Percentiles rank a stretch among this genome's conserved stretches.
These are phyloP conservation scores for Podospora pseudopauciseta DNA, from an alignment of 495 filamentous ascomycete species.

Conservation along the genomic window DNA sequence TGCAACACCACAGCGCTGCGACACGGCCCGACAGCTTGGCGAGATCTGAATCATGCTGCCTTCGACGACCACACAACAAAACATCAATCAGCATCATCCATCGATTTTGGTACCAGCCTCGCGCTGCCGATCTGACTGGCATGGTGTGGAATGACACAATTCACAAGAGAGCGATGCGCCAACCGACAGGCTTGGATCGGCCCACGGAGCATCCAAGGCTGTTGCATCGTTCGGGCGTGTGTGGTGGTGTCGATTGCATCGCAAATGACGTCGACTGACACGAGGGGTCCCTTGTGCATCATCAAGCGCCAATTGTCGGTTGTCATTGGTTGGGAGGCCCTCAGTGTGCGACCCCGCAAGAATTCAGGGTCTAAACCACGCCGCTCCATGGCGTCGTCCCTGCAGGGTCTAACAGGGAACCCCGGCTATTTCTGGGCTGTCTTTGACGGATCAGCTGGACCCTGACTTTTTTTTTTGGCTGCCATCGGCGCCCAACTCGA, in stretches of 20 bases:
- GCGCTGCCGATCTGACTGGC: slow-evolving; percentile 3
- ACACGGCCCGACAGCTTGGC: neutral
- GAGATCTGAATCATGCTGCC: neutral
- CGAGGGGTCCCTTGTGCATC: slow-evolving; percentile 16
- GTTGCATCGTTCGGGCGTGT: slow-evolving; percentile 2
- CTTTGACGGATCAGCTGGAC: slow-evolving; percentile 7
- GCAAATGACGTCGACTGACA: slow-evolving; percentile 23
- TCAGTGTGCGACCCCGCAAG: slow-evolving; percentile 12
- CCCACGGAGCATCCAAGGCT: slow-evolving; percentile 1
- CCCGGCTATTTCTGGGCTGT: slow-evolving; percentile 8
- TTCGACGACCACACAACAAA: neutral
- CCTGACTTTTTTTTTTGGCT: slow-evolving; percentile 1
- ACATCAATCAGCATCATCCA: neutral
- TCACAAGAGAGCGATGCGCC: neutral
- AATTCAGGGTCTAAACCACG: slow-evolving; percentile 16
- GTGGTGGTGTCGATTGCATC: slow-evolving; percentile 16
- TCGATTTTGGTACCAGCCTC: slow-evolving; percentile 1
- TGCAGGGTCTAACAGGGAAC: slow-evolving; percentile 20
- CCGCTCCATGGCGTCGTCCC: slow-evolving; percentile 18
- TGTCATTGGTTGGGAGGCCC: slow-evolving; percentile 17
- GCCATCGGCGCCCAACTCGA: neutral
- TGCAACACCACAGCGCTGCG: neutral
- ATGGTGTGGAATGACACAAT: slow-evolving; percentile 4
- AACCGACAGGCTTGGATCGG: slow-evolving; percentile 3
- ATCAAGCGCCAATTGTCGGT: slow-evolving; percentile 5